Evolutionary conservation across 2,329 filamentous ascomycete species (phyloP), one percentile per base, ranked within the genome.

Genomic region (Rhynchosporium secalis): DNA sequence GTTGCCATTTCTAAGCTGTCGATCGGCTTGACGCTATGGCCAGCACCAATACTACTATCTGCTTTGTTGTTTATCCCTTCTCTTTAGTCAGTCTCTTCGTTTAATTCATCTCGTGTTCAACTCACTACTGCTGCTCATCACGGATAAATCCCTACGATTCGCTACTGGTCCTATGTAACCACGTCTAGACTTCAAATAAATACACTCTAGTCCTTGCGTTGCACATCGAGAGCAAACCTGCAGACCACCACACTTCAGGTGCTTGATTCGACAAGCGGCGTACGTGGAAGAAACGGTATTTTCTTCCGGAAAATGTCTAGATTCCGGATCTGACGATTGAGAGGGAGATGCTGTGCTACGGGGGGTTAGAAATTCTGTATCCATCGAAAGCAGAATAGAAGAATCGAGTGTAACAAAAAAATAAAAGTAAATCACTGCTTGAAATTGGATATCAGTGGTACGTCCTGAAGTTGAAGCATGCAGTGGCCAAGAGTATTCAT

Each of bases 191-290:
- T 88, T 85, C 46, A 90, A 83, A 73, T 91, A 92, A 71, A 86
- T 77, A 73, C 90, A 93, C 55, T 86, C 79, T n/a, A 80, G 76
- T 61, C 83, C 81, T 47, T 82, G 80, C 58, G 78, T 75, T 31
- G 77, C 76, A 74, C 90, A 93, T 58, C 90, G 85, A 51, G 83
- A 81, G 75, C 90, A 93, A 7, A 89, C 88, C 40, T 76, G 85
- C 43, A 79, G 76, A 43, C 88, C 88, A 74, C 92, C 87, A 72
- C 90, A 92, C 72, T 91, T 92, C 57, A 92, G 79, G 74, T 92
- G 90, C 71, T 90, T 70, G 13, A 62, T 64, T 6, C 70, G 69
- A 38, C 70, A 72, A 13, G 62, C 46, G 12, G 68, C 61, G 48
- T 69, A 71, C 6, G 70, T 68, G 26, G 66, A 65, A 54, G 52